Base-by-base conservation (phyloP, 495 filamentous ascomycete species). In the Trichoderma asperelloides region DNA sequence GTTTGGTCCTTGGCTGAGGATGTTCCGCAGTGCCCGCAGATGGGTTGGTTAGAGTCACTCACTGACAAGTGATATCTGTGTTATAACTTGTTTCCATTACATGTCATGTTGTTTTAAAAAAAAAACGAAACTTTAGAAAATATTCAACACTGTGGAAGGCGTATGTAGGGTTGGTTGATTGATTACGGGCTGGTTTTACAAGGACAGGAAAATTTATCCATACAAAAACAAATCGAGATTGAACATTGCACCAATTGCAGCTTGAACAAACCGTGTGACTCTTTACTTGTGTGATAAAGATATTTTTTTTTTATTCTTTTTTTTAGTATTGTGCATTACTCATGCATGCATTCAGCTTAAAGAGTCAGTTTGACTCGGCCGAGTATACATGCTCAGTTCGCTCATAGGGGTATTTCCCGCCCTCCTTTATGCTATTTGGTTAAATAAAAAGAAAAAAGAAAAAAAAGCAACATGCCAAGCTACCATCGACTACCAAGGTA, bases 1-100 rank as follows among this genome's bases (percentile, higher is more conserved):
- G 70, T 89, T 89, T 77, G 93, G 92, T 7, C 94, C 95, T 39
- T 98, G 94, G 94, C 84, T 86, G 63, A 84, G 88, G 69, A 82
- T 93, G 77, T 93, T 93, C 78, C 86, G 82, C 76, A 92, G 88
- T 71, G 90, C 89, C 15, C 86, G 93, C 77, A 81, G 87, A 75
- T 97, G 92, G 92, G 90, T 96, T 70, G 90, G 91, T 66, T 91
- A 71, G 28, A 37, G 11, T 1, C 1, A 63, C n/a, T 63, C 13
- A 33, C 0, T 37, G 11, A 30, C 8, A 1, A 1, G 23, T 27
- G 28, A 39, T 33, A 41, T 64, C n/a, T n/a, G 23, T 15, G n/a
- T n/a, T 64, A 13, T 2, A 28, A 33, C 3, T 64, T 64, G 18
- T 18, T 64, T 41, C 16, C 16, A 64, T 64, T 64, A 5, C n/a